phyloP scores from a whole-genome alignment of 176 grass and related monocot genomes.

The Poa annua region DNA sequence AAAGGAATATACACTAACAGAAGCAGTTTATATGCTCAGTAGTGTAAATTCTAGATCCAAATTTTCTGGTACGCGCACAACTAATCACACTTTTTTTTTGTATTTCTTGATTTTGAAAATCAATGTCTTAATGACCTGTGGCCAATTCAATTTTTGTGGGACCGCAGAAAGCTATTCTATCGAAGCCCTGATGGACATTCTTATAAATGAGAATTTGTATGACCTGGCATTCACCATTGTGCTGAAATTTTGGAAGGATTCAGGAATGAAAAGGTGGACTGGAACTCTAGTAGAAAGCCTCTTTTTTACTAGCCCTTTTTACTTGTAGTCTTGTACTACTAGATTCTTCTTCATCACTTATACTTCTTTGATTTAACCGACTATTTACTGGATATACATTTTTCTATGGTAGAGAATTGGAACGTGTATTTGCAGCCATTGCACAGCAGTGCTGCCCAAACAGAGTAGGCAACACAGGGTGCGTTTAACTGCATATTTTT shows the following conservation, averaged over 20 bases:
- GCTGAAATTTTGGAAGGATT: conserved; percentile 86
- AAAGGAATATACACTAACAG: conserved; percentile 85
- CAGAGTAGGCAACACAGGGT: conserved; percentile 54
- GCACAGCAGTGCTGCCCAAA: conserved; percentile 76
- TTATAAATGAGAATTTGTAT: conserved; percentile 84
- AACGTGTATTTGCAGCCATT: conserved; percentile 76
- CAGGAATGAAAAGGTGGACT: conserved; percentile 70
- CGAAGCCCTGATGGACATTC: conserved; percentile 68
- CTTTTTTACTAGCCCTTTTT: conserved; percentile 25
- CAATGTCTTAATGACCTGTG: conserved; percentile 24
- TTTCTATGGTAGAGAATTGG: conserved; percentile 70
- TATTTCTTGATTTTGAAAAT: conserved; percentile 32
- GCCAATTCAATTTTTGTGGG: conserved; percentile 13
- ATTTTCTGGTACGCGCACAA: conserved; percentile 59
- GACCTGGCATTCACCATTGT: conserved; percentile 86
- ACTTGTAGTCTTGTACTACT: not conserved
- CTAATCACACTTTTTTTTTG: not conserved
- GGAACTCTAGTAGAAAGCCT: conserved; percentile 15
- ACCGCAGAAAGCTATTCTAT: conserved; percentile 67
- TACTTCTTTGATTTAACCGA: conserved; percentile 35
- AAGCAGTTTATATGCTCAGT: conserved; percentile 77
- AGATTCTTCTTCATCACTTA: conserved; percentile 18
- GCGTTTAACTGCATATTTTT: conserved; percentile 29
- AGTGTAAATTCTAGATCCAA: conserved; percentile 65
- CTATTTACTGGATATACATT: conserved; percentile 18